Conservation (phyloP, 1,139 yeast genomes). For the Yamadazyma jaroonii region DNA sequence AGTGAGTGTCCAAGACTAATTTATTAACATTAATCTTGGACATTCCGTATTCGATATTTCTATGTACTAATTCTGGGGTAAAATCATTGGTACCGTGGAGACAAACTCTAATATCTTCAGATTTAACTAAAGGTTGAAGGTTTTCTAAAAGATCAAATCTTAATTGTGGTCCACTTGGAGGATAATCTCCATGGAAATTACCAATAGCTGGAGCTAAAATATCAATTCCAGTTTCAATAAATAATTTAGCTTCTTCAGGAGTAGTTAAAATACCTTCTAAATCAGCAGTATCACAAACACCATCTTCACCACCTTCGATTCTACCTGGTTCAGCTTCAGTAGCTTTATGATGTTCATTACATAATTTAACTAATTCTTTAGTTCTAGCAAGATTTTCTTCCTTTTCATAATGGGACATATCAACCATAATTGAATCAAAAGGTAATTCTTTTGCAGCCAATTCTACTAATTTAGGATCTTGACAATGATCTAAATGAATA, state of each 20-base stretch:
- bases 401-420: conserved; percentile 12
- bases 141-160: conserved; percentile 11
- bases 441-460: conserved; percentile 12
- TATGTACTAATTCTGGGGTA: conserved; percentile 9
- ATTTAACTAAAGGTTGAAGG: conserved; percentile 7
- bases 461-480: conserved; percentile 11
- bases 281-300: conserved; percentile 10
- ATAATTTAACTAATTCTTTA: conserved; percentile 9
- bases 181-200: conserved; percentile 13
- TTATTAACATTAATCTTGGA: conserved; percentile 12
- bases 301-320: conserved; percentile 14
- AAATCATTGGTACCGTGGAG: conserved; percentile 14
- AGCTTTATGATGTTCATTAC: conserved; percentile 11
- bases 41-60: conserved; percentile 9
- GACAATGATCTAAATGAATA: conserved; percentile 13
- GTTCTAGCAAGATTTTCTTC: conserved; percentile 12
- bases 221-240: conserved; percentile 12
- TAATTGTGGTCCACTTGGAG: conserved; percentile 10
- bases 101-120: conserved; percentile 9
- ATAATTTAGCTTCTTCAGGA: conserved; percentile 12
- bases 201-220: conserved; percentile 13
- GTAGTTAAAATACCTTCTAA: conserved; percentile 13
- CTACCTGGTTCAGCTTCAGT: conserved; percentile 14
- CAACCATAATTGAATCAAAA: conserved; percentile 13
- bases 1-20: conserved; percentile 12